A percentile compares a stretch with the other conserved stretches of the same genome.
Evolutionary conservation across 306 rosid genomes (phyloP).

Genomic region (Rosa multiflora): DNA sequence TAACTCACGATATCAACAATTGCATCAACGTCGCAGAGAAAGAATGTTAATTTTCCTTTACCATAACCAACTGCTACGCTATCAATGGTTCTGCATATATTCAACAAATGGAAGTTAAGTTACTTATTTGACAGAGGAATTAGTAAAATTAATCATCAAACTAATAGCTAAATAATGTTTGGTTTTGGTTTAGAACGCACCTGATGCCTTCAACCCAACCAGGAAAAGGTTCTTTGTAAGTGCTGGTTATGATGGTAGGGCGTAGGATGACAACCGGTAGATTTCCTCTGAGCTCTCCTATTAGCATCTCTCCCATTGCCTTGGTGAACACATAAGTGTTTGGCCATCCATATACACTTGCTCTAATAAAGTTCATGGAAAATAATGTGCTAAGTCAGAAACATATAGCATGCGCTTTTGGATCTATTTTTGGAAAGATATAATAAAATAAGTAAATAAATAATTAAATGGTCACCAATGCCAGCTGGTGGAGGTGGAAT

Average conservation of each 20-base stretch:
- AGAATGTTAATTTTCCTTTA: conserved; percentile 66
- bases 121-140: background rate
- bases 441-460: too few relatives aligned
- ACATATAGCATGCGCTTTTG: background rate
- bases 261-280: conserved; percentile 51
- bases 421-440: background rate
- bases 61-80: conserved; percentile 68
- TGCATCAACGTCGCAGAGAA: conserved; percentile 44
- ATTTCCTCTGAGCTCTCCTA: conserved; percentile 42
- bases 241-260: conserved; percentile 74
- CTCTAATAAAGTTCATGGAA: conserved; percentile 32
- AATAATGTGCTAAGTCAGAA: background rate
- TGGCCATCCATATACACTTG: conserved; percentile 84
- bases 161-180: background rate
- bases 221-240: conserved; percentile 75
- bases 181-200: conserved; percentile 25
- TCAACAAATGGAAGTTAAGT: background rate
- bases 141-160: background rate
- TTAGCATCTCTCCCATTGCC: conserved; percentile 77
- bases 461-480: too few relatives aligned
- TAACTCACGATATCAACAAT: conserved; percentile 66
- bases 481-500: too few relatives aligned
- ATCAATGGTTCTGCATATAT: conserved; percentile 66
- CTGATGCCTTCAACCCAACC: conserved; percentile 86
- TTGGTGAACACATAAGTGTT: conserved; percentile 82